Percentiles rank a stretch among this genome's conserved stretches.
phyloP scores from a whole-genome alignment of 352 stramenopile species.

The Globisporangium acanthophoron region DNA sequence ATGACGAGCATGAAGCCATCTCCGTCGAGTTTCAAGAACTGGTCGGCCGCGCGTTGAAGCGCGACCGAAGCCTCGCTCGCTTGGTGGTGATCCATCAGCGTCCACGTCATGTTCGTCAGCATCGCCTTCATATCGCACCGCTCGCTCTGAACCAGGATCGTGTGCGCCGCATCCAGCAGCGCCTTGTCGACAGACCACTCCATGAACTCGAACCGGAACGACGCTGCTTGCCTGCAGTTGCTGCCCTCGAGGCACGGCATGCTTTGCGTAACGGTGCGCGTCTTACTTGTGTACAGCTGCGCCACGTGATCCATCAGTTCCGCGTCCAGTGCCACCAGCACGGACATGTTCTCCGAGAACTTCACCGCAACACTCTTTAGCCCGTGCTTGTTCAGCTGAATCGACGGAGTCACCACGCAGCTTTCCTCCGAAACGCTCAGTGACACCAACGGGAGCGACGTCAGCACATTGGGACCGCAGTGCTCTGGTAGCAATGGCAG shows the following conservation, averaged over 20 bases:
- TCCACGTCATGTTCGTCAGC: constrained; percentile 42
- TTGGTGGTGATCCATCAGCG: constrained; percentile 30
- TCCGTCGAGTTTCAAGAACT: constrained; percentile 62
- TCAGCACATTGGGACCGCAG: constrained; percentile 39
- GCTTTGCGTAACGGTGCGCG: constrained; percentile 62
- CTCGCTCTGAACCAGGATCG: constrained; percentile 56
- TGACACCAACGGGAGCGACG: constrained; percentile 49
- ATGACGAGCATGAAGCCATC: constrained; percentile 67
- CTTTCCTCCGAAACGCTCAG: constrained; percentile 30
- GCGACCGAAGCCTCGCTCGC: background rate
- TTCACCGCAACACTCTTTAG: constrained; percentile 68
- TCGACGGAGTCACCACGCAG: constrained; percentile 55
- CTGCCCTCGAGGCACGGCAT: constrained; percentile 63
- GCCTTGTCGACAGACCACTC: constrained; percentile 77
- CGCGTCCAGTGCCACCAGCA: constrained; percentile 67
- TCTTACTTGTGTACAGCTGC: constrained; percentile 73
- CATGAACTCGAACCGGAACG: constrained; percentile 78
- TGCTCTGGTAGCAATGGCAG: constrained; percentile 41
- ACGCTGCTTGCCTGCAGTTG: constrained; percentile 57
- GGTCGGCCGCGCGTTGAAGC: constrained; percentile 28
- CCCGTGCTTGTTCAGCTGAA: constrained; percentile 54
- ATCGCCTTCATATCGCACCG: constrained; percentile 75
- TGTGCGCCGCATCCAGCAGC: constrained; percentile 58
- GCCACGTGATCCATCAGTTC: constrained; percentile 73
- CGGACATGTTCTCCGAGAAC: constrained; percentile 79